Evolutionary conservation across 106 monocot species (phyloP).

Genomic region (Narthecium ossifragum): DNA sequence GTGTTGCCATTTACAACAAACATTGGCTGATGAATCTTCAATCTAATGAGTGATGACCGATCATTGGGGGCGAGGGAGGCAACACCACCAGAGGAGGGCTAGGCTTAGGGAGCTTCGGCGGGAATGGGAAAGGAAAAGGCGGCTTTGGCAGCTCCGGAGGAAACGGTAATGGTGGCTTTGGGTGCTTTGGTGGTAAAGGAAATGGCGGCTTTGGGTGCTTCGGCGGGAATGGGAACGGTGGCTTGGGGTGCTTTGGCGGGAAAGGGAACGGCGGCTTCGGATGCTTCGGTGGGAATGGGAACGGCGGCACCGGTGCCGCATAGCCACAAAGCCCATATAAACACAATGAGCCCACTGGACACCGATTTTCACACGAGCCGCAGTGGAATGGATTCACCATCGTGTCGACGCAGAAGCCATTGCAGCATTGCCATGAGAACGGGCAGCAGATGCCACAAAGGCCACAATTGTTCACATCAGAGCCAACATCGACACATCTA

Average conservation of each 20-base stretch:
- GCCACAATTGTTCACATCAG: constrained; percentile 49
- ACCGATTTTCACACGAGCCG: constrained; percentile 29
- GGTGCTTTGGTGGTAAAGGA: background rate
- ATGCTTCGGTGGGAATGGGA: background rate
- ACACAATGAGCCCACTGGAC: constrained; percentile 21
- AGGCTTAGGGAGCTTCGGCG: too few relatives aligned
- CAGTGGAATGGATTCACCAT: constrained; percentile 45
- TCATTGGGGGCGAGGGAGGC: too few relatives aligned
- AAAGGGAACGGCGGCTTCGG: constrained; percentile 1
- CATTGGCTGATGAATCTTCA: too few relatives aligned
- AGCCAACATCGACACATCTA: constrained; percentile 28
- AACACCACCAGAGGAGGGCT: too few relatives aligned
- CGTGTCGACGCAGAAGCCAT: constrained; percentile 26
- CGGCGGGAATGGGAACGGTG: background rate
- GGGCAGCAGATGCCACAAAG: constrained; percentile 41
- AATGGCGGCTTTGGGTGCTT: background rate
- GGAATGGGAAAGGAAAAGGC: too few relatives aligned
- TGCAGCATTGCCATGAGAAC: constrained; percentile 34
- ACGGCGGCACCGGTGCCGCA: background rate
- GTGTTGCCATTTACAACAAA: too few relatives aligned
- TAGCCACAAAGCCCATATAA: constrained; percentile 30
- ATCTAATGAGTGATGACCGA: too few relatives aligned
- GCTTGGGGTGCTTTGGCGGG: background rate
- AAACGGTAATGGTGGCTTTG: background rate
- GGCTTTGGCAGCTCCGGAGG: background rate